Conservation (phyloP, 2,329 filamentous ascomycete species). For the Colletotrichum navitas region DNA sequence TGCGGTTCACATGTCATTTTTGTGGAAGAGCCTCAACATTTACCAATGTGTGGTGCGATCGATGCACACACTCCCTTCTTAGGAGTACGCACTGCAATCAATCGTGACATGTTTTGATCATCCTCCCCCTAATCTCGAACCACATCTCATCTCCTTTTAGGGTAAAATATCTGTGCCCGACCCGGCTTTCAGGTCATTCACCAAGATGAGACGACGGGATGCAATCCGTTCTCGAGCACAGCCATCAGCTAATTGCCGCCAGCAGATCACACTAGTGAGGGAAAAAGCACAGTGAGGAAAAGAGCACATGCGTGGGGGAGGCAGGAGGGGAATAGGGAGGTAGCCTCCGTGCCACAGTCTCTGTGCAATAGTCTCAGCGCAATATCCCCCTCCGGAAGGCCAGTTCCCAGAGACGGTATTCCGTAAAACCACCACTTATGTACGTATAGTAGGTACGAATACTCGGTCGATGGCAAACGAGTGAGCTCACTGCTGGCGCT, state of each 20-base stretch:
- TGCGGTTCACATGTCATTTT: conserved; percentile 30
- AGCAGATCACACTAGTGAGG: neutral
- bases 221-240: conserved; percentile 27
- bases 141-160: neutral
- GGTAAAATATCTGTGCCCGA: conserved; percentile 27
- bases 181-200: conserved; percentile 26
- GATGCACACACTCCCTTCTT: too few relatives aligned
- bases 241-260: conserved; percentile 14
- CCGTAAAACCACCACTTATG: neutral
- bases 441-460: too few relatives aligned
- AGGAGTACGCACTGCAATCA: neutral
- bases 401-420: neutral
- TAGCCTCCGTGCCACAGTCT: conserved; percentile 4
- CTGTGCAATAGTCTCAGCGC: neutral
- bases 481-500: neutral
- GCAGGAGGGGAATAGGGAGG: neutral
- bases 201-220: conserved; percentile 40
- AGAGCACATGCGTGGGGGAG: conserved; percentile 10
- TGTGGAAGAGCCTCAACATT: neutral
- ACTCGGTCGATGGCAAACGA: neutral
- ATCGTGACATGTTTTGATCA: neutral
- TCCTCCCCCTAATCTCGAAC: neutral
- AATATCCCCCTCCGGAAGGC: neutral
- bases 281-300: too few relatives aligned
- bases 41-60: neutral